Percentiles rank a stretch among this genome's conserved stretches.
phyloP scores from a whole-genome alignment of 2,329 filamentous ascomycete genomes.

The Claviceps quebecensis region DNA sequence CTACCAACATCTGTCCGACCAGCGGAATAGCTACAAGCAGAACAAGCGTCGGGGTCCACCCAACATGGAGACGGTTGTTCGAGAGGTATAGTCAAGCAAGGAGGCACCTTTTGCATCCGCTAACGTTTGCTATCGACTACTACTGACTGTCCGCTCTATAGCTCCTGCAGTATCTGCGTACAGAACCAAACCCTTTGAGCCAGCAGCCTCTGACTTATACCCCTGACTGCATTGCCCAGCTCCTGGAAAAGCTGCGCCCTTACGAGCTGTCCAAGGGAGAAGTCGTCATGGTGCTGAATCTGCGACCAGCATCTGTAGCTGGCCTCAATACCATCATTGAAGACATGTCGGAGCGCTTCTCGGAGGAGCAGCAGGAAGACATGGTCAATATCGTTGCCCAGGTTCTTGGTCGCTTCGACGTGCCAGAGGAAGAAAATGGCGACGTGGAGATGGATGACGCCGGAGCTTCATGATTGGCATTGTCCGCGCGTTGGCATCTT shows the following conservation, averaged over 20 bases:
- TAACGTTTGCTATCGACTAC: background rate
- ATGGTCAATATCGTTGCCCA: conserved; percentile 43
- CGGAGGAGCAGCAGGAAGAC: conserved; percentile 41
- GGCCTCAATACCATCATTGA: conserved; percentile 51
- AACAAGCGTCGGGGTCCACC: conserved; percentile 37
- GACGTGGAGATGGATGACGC: conserved; percentile 26
- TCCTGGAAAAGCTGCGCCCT: conserved; percentile 40
- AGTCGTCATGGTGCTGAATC: conserved; percentile 53
- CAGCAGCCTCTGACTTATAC: conserved; percentile 40
- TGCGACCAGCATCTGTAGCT: conserved; percentile 42
- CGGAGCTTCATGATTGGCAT: conserved; percentile 10
- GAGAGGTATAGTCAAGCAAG: conserved; percentile 36
- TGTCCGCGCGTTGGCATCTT: background rate
- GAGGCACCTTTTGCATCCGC: background rate
- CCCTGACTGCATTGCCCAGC: conserved; percentile 33
- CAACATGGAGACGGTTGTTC: conserved; percentile 47
- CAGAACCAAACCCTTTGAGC: conserved; percentile 40
- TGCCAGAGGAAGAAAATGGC: conserved; percentile 15
- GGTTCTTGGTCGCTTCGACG: conserved; percentile 39
- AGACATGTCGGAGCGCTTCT: conserved; percentile 48
- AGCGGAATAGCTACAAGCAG: conserved; percentile 36
- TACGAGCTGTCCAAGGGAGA: conserved; percentile 55
- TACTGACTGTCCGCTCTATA: conserved; percentile 15
- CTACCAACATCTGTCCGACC: conserved; percentile 47
- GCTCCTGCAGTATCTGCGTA: conserved; percentile 47